These are phyloP conservation scores for Xylariaceae sp. DNA, from an alignment of 2,329 filamentous ascomycete species.

Conservation along the genomic window DNA sequence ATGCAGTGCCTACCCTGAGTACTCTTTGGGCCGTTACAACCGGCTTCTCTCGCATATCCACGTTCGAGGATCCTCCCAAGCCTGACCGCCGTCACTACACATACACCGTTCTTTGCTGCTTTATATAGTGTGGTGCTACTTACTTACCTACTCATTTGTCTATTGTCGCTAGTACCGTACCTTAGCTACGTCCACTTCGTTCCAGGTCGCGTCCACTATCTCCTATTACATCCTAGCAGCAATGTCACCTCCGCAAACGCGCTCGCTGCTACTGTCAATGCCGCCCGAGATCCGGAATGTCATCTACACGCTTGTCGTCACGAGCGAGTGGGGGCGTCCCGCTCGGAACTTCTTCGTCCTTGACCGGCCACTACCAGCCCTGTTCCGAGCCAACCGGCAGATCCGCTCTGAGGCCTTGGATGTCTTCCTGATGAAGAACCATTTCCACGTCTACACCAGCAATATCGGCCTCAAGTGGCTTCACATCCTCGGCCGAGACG, in stretches of 20 bases:
- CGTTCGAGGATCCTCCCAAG: too few species aligned
- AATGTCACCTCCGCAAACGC: background rate
- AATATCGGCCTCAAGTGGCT: constrained; percentile 17
- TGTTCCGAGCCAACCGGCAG: constrained; percentile 17
- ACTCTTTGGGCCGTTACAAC: too few species aligned
- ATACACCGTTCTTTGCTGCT: too few species aligned
- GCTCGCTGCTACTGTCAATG: constrained; percentile 3
- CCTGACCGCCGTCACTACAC: too few species aligned
- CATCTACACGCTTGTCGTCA: constrained; percentile 16
- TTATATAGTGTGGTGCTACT: too few species aligned
- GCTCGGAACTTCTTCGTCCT: constrained; percentile 16
- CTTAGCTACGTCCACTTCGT: too few species aligned
- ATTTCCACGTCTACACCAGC: constrained; percentile 19
- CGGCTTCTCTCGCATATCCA: too few species aligned
- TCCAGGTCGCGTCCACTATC: too few species aligned
- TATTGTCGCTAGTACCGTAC: too few species aligned
- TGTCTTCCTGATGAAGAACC: constrained; percentile 19
- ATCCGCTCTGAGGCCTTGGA: constrained; percentile 19
- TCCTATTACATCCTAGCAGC: background rate
- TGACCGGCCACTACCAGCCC: constrained; percentile 17
- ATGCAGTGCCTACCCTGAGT: too few species aligned
- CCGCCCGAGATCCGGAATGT: constrained; percentile 16
- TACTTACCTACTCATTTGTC: too few species aligned
- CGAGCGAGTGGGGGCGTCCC: constrained; percentile 12
- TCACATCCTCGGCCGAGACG: constrained; percentile 14